phyloP scores from a whole-genome alignment of 2,329 filamentous ascomycete genomes.

The Aureobasidium vineae region DNA sequence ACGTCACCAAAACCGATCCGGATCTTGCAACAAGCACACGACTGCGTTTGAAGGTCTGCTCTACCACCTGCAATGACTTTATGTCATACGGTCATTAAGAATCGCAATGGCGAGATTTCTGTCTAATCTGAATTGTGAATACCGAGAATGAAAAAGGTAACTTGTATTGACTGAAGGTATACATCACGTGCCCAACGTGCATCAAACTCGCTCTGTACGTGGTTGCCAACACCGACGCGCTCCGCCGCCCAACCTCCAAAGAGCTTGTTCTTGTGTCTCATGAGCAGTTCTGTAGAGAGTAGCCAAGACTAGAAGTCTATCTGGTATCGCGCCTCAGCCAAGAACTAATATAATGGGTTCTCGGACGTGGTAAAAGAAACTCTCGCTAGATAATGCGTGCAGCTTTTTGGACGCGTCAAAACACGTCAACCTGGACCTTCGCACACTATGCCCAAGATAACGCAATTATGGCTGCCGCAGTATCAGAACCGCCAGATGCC shows the following conservation, averaged over 20 bases:
- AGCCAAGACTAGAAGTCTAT: background rate
- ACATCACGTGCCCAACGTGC: background rate
- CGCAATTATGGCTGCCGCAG: background rate
- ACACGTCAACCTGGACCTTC: slow-evolving; percentile 11
- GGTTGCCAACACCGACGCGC: background rate
- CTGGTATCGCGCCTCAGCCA: background rate
- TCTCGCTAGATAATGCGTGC: background rate
- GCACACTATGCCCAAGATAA: background rate
- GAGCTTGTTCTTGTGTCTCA: background rate
- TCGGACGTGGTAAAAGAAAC: background rate
- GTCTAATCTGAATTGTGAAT: background rate
- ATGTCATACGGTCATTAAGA: no score
- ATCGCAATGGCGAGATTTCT: background rate
- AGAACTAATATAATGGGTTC: background rate
- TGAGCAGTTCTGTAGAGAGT: background rate
- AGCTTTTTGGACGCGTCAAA: slow-evolving; percentile 6
- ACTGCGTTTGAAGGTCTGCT: background rate
- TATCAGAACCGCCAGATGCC: background rate
- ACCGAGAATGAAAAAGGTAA: background rate
- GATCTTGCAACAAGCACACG: background rate
- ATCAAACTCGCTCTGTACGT: background rate
- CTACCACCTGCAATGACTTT: background rate
- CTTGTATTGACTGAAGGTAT: background rate
- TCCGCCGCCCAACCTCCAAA: background rate
- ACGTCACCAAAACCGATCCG: background rate